A percentile compares a stretch with the other conserved stretches of the same genome.
These are phyloP conservation scores for Russula griseocarnosa DNA, from an alignment of 768 basidiomycete species.

Conservation along the genomic window DNA sequence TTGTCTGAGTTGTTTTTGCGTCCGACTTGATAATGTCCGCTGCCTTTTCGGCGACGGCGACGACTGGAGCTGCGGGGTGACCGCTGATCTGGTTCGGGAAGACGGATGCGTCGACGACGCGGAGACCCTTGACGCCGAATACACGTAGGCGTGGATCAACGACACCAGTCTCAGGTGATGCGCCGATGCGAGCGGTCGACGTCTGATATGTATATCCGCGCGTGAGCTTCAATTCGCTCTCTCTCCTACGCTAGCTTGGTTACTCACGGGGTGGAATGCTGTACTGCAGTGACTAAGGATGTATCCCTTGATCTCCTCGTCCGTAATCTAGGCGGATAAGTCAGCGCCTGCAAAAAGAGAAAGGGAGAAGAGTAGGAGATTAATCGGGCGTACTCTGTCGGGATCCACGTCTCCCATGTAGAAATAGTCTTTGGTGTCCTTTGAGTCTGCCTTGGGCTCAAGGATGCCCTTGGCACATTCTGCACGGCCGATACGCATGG, in stretches of 20 bases:
- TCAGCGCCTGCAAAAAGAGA: background rate
- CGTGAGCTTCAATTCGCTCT: background rate
- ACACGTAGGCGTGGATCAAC: conserved; percentile 42
- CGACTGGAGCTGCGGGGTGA: conserved; percentile 15
- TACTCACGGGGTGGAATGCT: conserved; percentile 36
- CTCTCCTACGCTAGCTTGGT: background rate
- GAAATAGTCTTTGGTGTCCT: conserved; percentile 21
- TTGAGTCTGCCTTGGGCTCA: conserved; percentile 16
- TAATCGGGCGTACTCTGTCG: conserved; percentile 5
- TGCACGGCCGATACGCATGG: conserved; percentile 16
- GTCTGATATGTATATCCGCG: background rate
- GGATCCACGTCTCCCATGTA: conserved; percentile 23
- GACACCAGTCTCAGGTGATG: conserved; percentile 34
- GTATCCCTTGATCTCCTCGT: conserved; percentile 28
- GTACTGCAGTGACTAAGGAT: conserved; percentile 11
- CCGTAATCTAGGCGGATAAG: conserved; percentile 18
- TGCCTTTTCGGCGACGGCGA: conserved; percentile 20
- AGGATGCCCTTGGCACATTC: conserved; percentile 19
- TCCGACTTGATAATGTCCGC: conserved; percentile 21
- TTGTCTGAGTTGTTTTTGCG: background rate
- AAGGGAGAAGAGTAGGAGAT: no score
- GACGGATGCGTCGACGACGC: conserved; percentile 35
- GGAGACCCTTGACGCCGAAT: conserved; percentile 43
- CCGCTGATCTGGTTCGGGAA: conserved; percentile 25
- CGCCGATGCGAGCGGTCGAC: conserved; percentile 23